Conservation (phyloP, 345 rosid species). For the Populus tremula region DNA sequence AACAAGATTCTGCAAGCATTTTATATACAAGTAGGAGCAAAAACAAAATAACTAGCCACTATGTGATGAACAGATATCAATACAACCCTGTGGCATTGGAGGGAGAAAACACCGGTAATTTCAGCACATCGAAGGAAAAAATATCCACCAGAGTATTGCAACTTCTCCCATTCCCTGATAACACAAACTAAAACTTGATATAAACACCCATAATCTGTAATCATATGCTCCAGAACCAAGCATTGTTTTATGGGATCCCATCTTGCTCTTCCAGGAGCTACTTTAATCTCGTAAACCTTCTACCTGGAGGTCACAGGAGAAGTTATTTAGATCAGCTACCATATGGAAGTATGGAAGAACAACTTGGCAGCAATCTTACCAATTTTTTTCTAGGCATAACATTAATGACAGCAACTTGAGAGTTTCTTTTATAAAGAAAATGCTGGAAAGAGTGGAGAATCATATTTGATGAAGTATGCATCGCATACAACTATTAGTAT, state of each 20-base stretch:
- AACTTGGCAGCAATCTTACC: background rate
- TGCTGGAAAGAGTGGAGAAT: background rate
- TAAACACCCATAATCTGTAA: background rate
- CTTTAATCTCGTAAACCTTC: background rate
- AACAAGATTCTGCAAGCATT: background rate
- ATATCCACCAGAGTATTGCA: background rate
- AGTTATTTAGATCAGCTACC: background rate
- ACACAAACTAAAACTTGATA: background rate
- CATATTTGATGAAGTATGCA: background rate
- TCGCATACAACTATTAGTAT: background rate
- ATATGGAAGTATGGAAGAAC: background rate
- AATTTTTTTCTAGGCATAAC: background rate
- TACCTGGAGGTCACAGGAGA: background rate
- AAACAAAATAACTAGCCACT: background rate
- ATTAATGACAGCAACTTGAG: background rate
- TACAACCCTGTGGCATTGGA: background rate
- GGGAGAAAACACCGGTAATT: background rate
- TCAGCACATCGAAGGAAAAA: background rate
- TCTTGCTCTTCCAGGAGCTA: slow-evolving; percentile 5
- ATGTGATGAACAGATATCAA: slow-evolving; percentile 2
- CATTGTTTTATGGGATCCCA: background rate
- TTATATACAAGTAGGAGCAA: background rate
- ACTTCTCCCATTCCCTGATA: background rate
- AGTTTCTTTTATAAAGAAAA: background rate
- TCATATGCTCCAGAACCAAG: background rate